Evolutionary conservation across 1,139 yeast species (phyloP).

Genomic region (Yamadazyma pseudoaaseri): DNA sequence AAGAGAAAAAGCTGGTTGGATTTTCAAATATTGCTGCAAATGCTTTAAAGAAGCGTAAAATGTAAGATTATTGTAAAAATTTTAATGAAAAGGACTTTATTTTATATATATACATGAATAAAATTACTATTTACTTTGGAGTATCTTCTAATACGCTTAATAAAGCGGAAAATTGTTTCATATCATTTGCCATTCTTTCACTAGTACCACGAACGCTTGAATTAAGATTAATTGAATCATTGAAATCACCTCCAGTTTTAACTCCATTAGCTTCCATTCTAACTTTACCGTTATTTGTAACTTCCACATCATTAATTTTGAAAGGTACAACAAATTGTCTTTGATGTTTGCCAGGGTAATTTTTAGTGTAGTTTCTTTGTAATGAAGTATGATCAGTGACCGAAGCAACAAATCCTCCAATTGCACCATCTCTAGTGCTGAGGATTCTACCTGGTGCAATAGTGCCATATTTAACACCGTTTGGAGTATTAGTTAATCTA

Average conservation of each 20-base stretch:
- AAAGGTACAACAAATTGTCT: slow-evolving; percentile 48
- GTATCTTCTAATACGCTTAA: slow-evolving; percentile 15
- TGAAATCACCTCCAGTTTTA: slow-evolving; percentile 35
- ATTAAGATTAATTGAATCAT: slow-evolving; percentile 23
- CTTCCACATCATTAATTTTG: slow-evolving; percentile 40
- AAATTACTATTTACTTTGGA: slow-evolving; percentile 4
- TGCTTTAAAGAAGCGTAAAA: slow-evolving; percentile 32
- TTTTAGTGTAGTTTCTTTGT: slow-evolving; percentile 41
- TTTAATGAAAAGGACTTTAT: too few relatives aligned
- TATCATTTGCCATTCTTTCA: slow-evolving; percentile 37
- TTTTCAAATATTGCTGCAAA: slow-evolving; percentile 11
- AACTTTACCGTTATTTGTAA: slow-evolving; percentile 36
- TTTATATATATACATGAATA: slow-evolving; percentile 7
- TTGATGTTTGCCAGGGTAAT: slow-evolving; percentile 42
- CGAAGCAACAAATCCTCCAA: slow-evolving; percentile 71
- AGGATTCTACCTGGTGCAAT: slow-evolving; percentile 73
- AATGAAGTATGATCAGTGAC: slow-evolving; percentile 39
- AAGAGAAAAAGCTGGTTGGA: slow-evolving; percentile 46
- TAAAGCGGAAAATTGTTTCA: slow-evolving; percentile 15
- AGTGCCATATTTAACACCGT: slow-evolving; percentile 61
- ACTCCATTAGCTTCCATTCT: slow-evolving; percentile 43
- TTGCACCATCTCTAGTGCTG: slow-evolving; percentile 54
- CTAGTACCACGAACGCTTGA: slow-evolving; percentile 32
- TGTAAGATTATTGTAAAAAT: slow-evolving; percentile 6
- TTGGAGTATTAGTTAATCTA: slow-evolving; percentile 69